Conservation (phyloP, 371 early-diverging fungal species). For the Rhizomucor miehei region DNA sequence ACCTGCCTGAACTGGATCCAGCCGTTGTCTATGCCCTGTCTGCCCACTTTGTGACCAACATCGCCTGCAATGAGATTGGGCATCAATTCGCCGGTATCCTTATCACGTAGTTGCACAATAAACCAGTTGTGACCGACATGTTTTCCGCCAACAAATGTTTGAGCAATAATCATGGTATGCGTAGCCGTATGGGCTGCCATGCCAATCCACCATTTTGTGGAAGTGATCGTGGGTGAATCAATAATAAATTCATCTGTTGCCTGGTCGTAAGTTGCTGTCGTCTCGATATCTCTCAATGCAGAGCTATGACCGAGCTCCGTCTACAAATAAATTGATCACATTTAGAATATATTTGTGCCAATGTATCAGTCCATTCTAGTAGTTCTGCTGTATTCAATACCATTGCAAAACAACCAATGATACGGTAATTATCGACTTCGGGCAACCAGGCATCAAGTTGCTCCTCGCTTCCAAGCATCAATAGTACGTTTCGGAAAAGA, state of each 20-base stretch:
- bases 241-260: conserved; percentile 77
- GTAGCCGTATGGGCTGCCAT: conserved; percentile 81
- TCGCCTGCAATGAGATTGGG: conserved; percentile 83
- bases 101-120: conserved; percentile 82
- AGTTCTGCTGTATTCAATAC: too few relatives aligned
- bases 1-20: conserved; percentile 91
- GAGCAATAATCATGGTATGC: conserved; percentile 63
- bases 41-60: conserved; percentile 78
- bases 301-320: conserved; percentile 73
- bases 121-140: conserved; percentile 80
- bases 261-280: conserved; percentile 80
- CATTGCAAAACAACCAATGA: conserved; percentile 73
- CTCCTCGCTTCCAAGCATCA: conserved; percentile 58
- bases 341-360: too few relatives aligned
- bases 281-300: conserved; percentile 85
- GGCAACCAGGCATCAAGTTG: conserved; percentile 57
- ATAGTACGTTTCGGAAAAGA: conserved; percentile 56
- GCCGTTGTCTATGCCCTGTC: conserved; percentile 87
- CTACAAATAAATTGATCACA: conserved; percentile 14
- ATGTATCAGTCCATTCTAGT: too few relatives aligned
- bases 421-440: conserved; percentile 48
- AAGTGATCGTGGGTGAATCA: conserved; percentile 79
- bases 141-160: conserved; percentile 66
- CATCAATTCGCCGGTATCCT: conserved; percentile 65
- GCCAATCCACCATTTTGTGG: conserved; percentile 97